phyloP scores from a whole-genome alignment of 1,139 yeast genomes.

The Pichia sp. region DNA sequence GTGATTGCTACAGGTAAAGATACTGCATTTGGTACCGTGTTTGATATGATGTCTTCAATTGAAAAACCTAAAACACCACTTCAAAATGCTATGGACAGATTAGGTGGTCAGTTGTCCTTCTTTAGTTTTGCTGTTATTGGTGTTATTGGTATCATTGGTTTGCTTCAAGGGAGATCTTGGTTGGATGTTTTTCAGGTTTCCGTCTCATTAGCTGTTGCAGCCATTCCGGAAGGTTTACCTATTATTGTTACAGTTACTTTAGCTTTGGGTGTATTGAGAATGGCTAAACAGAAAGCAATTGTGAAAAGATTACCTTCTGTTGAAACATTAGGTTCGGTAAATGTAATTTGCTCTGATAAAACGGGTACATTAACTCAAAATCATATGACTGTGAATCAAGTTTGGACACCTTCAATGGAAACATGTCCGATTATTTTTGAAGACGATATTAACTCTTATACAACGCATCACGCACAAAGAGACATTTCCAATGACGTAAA shows the following conservation, averaged over 20 bases:
- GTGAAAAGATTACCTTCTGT: conserved; percentile 91
- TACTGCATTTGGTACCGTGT: conserved; percentile 83
- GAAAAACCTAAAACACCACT: conserved; percentile 96
- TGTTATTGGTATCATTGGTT: conserved; percentile 75
- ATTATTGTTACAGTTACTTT: conserved; percentile 93
- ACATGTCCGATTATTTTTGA: conserved; percentile 22
- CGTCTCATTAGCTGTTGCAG: conserved; percentile 94
- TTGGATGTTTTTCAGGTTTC: conserved; percentile 96
- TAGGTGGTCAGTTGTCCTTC: conserved; percentile 81
- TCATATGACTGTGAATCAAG: conserved; percentile 83
- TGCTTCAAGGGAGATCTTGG: conserved; percentile 88
- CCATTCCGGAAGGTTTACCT: conserved; percentile 96
- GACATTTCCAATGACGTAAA: conserved; percentile 46
- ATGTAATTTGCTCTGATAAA: conserved; percentile 90
- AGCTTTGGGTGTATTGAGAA: conserved; percentile 89
- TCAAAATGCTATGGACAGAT: conserved; percentile 87
- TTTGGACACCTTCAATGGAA: conserved; percentile 70
- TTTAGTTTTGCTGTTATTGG: conserved; percentile 84
- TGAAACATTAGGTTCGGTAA: conserved; percentile 91
- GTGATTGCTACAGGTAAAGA: conserved; percentile 85
- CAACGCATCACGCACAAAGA: conserved; percentile 36
- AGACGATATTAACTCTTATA: conserved; percentile 45
- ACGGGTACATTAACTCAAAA: conserved; percentile 94
- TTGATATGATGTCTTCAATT: conserved; percentile 87
- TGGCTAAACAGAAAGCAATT: conserved; percentile 91